Percentiles rank a stretch among this genome's conserved stretches.
Evolutionary conservation across 352 stramenopile genomes (phyloP).

Genomic region (Pythium guiyangense): DNA sequence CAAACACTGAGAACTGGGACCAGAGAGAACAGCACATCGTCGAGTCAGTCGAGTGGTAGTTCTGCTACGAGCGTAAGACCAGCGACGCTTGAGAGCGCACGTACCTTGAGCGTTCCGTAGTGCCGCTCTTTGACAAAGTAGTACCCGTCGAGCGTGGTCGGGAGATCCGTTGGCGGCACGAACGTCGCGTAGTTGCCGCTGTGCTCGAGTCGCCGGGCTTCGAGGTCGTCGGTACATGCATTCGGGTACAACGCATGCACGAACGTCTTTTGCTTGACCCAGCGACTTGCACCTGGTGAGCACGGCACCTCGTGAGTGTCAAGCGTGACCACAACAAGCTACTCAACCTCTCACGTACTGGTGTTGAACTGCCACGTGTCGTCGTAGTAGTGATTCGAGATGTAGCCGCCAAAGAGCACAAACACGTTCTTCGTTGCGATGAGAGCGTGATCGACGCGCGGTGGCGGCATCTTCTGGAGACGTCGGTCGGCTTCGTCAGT

Average conservation of each 20-base stretch:
- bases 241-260: slow-evolving; percentile 88
- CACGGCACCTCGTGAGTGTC: no score
- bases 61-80: neutral
- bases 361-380: slow-evolving; percentile 97
- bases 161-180: slow-evolving; percentile 19
- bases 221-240: slow-evolving; percentile 90
- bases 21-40: neutral
- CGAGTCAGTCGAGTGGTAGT: neutral
- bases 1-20: slow-evolving; percentile 75
- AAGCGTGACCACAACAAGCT: no score
- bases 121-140: slow-evolving; percentile 67
- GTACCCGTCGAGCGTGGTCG: slow-evolving; percentile 42
- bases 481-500: slow-evolving; percentile 5
- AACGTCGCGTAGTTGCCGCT: slow-evolving; percentile 76
- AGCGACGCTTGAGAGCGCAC: neutral
- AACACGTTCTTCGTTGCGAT: slow-evolving; percentile 76
- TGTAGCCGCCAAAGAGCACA: slow-evolving; percentile 92
- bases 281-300: slow-evolving; percentile 59
- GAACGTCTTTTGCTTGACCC: slow-evolving; percentile 88
- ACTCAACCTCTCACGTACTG: slow-evolving; percentile 29
- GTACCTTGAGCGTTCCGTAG: slow-evolving; percentile 68
- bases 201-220: slow-evolving; percentile 38
- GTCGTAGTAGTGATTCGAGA: slow-evolving; percentile 92
- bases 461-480: slow-evolving; percentile 32
- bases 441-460: slow-evolving; percentile 82